Conservation (phyloP, 148 eudicot genomes). For the Rhododendron griersonianum region DNA sequence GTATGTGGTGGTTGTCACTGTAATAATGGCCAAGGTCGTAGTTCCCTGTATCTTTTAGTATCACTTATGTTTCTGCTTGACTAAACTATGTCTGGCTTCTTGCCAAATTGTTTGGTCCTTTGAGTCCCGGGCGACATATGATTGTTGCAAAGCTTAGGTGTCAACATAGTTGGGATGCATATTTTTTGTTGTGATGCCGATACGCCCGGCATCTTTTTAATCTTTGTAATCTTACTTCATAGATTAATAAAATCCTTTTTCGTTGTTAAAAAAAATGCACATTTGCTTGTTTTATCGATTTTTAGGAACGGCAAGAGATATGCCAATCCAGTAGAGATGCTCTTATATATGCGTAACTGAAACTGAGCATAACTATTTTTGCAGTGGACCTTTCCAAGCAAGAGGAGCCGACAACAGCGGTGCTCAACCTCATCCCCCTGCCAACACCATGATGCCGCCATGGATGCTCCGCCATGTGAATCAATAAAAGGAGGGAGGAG, state of each 20-base stretch:
- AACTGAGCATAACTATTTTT: neutral
- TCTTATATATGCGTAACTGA: neutral
- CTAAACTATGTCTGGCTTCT: too few relatives aligned
- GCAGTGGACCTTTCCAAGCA: constrained; percentile 33
- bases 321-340: neutral
- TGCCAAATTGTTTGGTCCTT: too few relatives aligned
- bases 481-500: constrained; percentile 3
- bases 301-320: neutral
- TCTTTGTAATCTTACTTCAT: too few relatives aligned
- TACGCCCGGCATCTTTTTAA: too few relatives aligned
- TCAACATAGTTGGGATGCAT: neutral
- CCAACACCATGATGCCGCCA: constrained; percentile 38
- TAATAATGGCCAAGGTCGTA: too few relatives aligned
- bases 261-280: too few relatives aligned
- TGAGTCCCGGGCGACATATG: too few relatives aligned
- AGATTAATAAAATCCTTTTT: neutral
- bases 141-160: too few relatives aligned
- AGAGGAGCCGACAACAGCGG: constrained; percentile 12
- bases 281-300: neutral
- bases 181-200: neutral
- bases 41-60: too few relatives aligned
- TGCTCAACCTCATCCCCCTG: constrained; percentile 14
- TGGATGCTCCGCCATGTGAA: constrained; percentile 55
- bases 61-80: too few relatives aligned
- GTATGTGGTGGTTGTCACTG: neutral